Evolutionary conservation across 495 filamentous ascomycete genomes (phyloP), one percentile per base, ranked within the genome.

Genomic region (Penicillium simplicissimum): DNA sequence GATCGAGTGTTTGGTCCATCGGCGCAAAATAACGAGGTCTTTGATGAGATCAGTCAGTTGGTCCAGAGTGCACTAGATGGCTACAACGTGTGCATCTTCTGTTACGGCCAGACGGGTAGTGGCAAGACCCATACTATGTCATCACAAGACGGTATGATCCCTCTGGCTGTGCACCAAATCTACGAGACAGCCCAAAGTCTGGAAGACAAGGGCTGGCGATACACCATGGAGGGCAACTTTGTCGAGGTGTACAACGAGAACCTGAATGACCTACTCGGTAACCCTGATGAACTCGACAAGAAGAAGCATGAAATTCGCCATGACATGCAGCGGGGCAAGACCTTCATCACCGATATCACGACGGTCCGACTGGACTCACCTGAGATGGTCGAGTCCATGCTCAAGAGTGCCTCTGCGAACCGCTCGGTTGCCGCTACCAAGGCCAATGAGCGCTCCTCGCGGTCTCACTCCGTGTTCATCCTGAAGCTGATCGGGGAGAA

Each of bases 231-330:
- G 69, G 95, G 96, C 7, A 90, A 88, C 61, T 99, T 98, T 68
- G 87, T 99, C n/a, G 95, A 99, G 71, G 96, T 99, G 28, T 98
- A 99, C 83, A 98, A 99, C 66, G 95, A 99, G 69, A 92, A 92
- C 61, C 81, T 98, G 62, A 92, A 97, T 74, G 95, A 99, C 72
- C 80, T 99, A 3, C 85, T 99, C 11, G 90, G 91, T 9, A 86
- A 85, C 34, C 80, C 87, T 2, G 88, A 91, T 42, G 87, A 92
- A 23, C 76, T 91, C 37, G 88, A 90, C 64, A 91, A 90, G 74
- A 93, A 91, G 77, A 95, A 91, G 78, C 90, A 94, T 48, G 95
- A 98, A 66, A 95, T 97, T 60, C 87, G 90, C 8, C 93, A 97
- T 68, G 93, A 97, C 67, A 83, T 89, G 60, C 78, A 84, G 49